phyloP scores from a whole-genome alignment of 1,284 basidiomycete species.

The Laetiporus sulphureus region DNA sequence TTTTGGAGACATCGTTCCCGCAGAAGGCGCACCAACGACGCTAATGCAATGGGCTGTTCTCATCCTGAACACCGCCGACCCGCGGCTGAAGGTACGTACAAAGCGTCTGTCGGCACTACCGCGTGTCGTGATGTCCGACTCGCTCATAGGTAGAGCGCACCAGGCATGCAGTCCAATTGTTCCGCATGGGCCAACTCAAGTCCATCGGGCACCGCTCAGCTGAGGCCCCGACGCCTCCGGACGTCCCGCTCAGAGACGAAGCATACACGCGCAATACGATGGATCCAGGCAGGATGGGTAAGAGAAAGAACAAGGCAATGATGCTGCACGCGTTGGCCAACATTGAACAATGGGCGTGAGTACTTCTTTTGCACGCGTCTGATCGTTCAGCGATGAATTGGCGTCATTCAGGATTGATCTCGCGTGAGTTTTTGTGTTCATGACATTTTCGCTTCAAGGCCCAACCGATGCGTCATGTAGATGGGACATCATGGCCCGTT shows the following conservation, averaged over 20 bases:
- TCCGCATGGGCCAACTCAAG: conserved; percentile 61
- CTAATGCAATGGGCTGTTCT: conserved; percentile 73
- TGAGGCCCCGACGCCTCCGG: conserved; percentile 52
- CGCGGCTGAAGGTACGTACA: conserved; percentile 55
- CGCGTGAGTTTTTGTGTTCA: conserved; percentile 40
- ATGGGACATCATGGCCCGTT: conserved; percentile 83
- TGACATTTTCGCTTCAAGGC: conserved; percentile 1
- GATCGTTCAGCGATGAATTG: background rate
- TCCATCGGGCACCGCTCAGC: conserved; percentile 55
- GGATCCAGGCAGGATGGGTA: conserved; percentile 55
- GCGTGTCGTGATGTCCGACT: too few species aligned
- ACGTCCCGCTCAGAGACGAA: conserved; percentile 63
- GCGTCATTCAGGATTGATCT: conserved; percentile 55
- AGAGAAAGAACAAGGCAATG: conserved; percentile 62
- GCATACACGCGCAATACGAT: conserved; percentile 47
- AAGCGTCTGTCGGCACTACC: too few species aligned
- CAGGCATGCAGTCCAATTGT: conserved; percentile 60
- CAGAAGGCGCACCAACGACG: conserved; percentile 45
- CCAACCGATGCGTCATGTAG: conserved; percentile 25
- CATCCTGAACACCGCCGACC: conserved; percentile 67
- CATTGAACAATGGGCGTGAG: conserved; percentile 90
- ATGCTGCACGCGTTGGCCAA: conserved; percentile 83
- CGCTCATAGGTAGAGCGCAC: conserved; percentile 66
- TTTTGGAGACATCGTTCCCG: conserved; percentile 42
- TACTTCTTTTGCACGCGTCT: conserved; percentile 14